Evolutionary conservation across 2,329 filamentous ascomycete species (phyloP).

Genomic region (Exophiala spinifera): DNA sequence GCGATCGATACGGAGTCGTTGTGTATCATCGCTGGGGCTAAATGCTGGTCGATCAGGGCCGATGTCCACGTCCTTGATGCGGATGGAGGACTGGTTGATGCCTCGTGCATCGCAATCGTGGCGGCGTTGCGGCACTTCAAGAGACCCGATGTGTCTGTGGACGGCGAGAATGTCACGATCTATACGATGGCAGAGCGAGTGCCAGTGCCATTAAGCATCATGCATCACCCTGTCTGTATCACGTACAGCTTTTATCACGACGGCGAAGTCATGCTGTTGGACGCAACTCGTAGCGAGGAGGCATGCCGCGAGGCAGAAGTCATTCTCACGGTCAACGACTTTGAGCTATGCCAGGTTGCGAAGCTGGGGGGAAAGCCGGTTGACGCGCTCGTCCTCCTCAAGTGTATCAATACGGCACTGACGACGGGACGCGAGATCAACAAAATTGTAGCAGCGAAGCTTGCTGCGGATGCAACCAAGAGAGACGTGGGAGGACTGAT

Average conservation of each 20-base stretch:
- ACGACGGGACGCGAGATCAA: constrained; percentile 79
- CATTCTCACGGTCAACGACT: constrained; percentile 82
- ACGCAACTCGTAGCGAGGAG: constrained; percentile 50
- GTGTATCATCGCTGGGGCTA: constrained; percentile 84
- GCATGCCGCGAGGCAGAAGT: constrained; percentile 62
- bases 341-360: constrained; percentile 85
- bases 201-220: constrained; percentile 82
- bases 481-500: constrained; percentile 75
- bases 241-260: constrained; percentile 77
- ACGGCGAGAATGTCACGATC: constrained; percentile 78
- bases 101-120: constrained; percentile 79
- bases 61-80: constrained; percentile 89
- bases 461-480: constrained; percentile 74
- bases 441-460: constrained; percentile 65
- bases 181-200: constrained; percentile 83
- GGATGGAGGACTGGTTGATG: constrained; percentile 86
- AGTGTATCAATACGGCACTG: constrained; percentile 71
- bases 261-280: constrained; percentile 43
- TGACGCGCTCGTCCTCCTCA: constrained; percentile 73
- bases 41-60: constrained; percentile 86
- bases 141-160: constrained; percentile 81
- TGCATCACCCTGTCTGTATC: constrained; percentile 88
- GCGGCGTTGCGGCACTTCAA: constrained; percentile 88
- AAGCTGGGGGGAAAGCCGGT: constrained; percentile 84
- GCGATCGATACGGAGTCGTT: constrained; percentile 94